phyloP scores from a whole-genome alignment of 1,284 basidiomycete genomes.

The Blastosporella zonata region DNA sequence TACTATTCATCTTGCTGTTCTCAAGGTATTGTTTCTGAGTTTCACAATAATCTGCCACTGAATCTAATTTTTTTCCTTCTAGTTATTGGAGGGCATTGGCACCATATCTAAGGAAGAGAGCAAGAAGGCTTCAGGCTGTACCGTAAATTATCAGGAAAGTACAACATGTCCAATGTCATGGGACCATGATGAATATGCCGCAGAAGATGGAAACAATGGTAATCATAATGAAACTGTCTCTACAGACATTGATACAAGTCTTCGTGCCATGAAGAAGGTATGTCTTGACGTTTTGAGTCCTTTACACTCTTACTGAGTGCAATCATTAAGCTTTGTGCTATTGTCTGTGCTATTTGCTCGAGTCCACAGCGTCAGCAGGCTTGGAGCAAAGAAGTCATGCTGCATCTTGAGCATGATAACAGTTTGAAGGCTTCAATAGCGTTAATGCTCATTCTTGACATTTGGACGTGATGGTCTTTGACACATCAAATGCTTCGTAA shows the following conservation, averaged over 20 bases:
- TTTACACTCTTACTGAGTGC: background rate
- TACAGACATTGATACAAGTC: background rate
- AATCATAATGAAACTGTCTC: background rate
- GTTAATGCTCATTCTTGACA: slow-evolving; percentile 18
- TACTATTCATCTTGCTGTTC: slow-evolving; percentile 22
- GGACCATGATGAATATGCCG: background rate
- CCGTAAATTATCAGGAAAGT: slow-evolving; percentile 21
- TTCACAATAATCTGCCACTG: background rate
- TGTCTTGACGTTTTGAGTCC: too few relatives aligned
- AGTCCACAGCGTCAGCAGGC: slow-evolving; percentile 23
- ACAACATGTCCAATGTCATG: background rate
- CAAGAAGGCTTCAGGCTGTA: slow-evolving; percentile 9
- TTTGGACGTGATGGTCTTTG: slow-evolving; percentile 13
- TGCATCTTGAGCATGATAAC: background rate
- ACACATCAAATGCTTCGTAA: slow-evolving; percentile 22
- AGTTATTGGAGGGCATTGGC: slow-evolving; percentile 30
- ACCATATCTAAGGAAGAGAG: slow-evolving; percentile 20
- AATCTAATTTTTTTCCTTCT: background rate
- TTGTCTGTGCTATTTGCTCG: slow-evolving; percentile 22
- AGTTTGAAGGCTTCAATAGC: background rate
- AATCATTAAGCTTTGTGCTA: slow-evolving; percentile 24
- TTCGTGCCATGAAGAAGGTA: background rate
- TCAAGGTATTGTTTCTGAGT: slow-evolving; percentile 16
- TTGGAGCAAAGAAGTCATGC: slow-evolving; percentile 15
- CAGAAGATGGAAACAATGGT: background rate